These are phyloP conservation scores for Phtheirospermum japonicum DNA, from an alignment of 257 asterid species.

Conservation along the genomic window DNA sequence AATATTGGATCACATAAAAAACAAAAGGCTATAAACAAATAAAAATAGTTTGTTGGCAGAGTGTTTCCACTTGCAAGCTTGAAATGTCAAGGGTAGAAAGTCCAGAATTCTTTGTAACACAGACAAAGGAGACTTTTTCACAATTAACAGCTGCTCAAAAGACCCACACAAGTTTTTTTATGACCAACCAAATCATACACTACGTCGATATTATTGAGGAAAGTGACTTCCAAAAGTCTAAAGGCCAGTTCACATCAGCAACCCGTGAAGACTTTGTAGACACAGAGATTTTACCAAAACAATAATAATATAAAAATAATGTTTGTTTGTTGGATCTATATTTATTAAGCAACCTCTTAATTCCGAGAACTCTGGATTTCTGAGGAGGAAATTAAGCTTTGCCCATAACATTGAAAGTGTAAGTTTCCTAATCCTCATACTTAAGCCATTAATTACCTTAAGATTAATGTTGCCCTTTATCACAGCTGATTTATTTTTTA, in stretches of 20 bases:
- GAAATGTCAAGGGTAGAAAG: slow-evolving; percentile 19
- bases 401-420: slow-evolving; percentile 19
- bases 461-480: too few relatives aligned
- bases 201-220: slow-evolving; percentile 22
- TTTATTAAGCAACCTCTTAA: slow-evolving; percentile 20
- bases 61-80: slow-evolving; percentile 23
- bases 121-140: slow-evolving; percentile 10
- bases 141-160: slow-evolving; percentile 23
- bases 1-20: too few relatives aligned
- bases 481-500: too few relatives aligned
- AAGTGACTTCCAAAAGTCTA: slow-evolving; percentile 18
- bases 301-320: neutral
- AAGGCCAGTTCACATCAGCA: slow-evolving; percentile 44
- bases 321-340: slow-evolving; percentile 30
- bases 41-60: slow-evolving; percentile 5
- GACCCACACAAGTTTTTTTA: slow-evolving; percentile 17
- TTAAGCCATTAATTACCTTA: neutral
- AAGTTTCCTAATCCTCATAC: neutral
- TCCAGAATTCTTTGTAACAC: neutral
- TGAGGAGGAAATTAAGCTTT: slow-evolving; percentile 21
- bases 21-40: too few relatives aligned
- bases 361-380: slow-evolving; percentile 21
- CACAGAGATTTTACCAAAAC: neutral
- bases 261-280: slow-evolving; percentile 29
- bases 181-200: neutral